phyloP scores from a whole-genome alignment of 495 filamentous ascomycete genomes.

The Lophiostoma macrostomum region DNA sequence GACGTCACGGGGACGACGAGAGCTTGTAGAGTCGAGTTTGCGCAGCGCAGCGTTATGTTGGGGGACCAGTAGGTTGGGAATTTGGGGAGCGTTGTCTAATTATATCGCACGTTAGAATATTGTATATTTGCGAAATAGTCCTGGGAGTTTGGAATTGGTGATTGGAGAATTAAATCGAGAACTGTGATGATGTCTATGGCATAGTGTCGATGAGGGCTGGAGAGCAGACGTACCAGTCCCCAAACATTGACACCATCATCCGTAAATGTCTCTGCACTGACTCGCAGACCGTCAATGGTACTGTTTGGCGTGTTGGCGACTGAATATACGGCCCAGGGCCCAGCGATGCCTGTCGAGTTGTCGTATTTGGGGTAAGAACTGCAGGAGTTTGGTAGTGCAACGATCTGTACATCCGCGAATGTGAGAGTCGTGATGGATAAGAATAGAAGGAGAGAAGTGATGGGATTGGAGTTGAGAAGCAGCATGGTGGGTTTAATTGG shows the following conservation, averaged over 20 bases:
- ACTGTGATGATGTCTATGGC: too few relatives aligned
- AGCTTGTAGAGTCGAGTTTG: background rate
- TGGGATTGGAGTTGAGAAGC: too few relatives aligned
- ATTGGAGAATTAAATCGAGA: too few relatives aligned
- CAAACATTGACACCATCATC: slow-evolving; percentile 4
- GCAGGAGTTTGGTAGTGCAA: background rate
- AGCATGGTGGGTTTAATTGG: too few relatives aligned
- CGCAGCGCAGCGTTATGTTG: background rate
- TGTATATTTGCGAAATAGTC: too few relatives aligned
- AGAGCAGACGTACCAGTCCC: slow-evolving; percentile 10
- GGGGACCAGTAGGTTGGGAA: background rate
- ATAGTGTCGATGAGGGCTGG: too few relatives aligned
- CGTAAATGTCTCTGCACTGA: slow-evolving; percentile 1
- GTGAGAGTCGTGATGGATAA: too few relatives aligned
- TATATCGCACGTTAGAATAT: background rate
- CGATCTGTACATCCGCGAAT: too few relatives aligned
- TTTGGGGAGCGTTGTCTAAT: slow-evolving; percentile 5
- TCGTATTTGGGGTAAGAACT: slow-evolving; percentile 2
- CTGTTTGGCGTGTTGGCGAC: slow-evolving; percentile 5
- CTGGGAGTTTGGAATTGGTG: too few relatives aligned
- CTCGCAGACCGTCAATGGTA: background rate
- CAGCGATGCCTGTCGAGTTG: background rate
- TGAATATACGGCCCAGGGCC: background rate
- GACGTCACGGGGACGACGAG: background rate
- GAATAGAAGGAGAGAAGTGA: too few relatives aligned